Conservation (phyloP, 2,329 filamentous ascomycete genomes). For the Eutypa lata region DNA sequence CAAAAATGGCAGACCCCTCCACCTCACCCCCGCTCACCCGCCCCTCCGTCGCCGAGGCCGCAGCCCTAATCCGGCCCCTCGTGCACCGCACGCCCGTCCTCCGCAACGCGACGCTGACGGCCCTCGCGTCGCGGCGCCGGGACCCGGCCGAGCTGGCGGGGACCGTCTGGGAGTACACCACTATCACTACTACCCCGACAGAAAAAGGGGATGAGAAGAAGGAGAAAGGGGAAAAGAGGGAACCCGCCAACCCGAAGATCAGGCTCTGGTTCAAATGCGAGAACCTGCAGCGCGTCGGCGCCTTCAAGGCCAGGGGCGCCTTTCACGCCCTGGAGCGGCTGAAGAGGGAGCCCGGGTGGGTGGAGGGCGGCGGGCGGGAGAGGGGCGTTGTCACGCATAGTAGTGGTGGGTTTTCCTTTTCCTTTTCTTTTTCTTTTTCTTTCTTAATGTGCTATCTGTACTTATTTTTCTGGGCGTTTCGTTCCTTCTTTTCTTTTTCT, state of each 20-base stretch:
- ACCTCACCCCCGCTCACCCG: slow-evolving; percentile 66
- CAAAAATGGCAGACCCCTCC: slow-evolving; percentile 49
- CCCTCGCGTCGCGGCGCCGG: slow-evolving; percentile 71
- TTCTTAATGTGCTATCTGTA: slow-evolving; percentile 2
- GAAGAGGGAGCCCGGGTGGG: slow-evolving; percentile 58
- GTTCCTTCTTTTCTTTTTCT: neutral
- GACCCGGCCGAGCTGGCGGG: slow-evolving; percentile 47
- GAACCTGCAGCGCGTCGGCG: slow-evolving; percentile 85
- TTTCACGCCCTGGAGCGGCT: slow-evolving; percentile 80
- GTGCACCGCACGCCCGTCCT: slow-evolving; percentile 83
- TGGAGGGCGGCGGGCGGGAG: slow-evolving; percentile 54
- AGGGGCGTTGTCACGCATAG: slow-evolving; percentile 87
- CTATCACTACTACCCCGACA: neutral
- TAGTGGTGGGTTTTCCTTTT: slow-evolving; percentile 57
- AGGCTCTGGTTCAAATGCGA: slow-evolving; percentile 93
- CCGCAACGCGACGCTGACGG: slow-evolving; percentile 72
- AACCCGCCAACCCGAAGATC: slow-evolving; percentile 61
- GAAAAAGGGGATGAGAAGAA: neutral
- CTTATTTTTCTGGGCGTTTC: neutral
- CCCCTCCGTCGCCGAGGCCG: slow-evolving; percentile 67
- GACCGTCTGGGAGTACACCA: slow-evolving; percentile 49
- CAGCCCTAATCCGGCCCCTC: slow-evolving; percentile 67
- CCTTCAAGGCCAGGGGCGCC: slow-evolving; percentile 88
- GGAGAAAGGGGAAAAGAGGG: slow-evolving; percentile 44
- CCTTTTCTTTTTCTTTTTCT: slow-evolving; percentile 3